Base-by-base conservation (phyloP, 78 protist species). In the slime mould (Dictyostelium discoideum) region DNA sequence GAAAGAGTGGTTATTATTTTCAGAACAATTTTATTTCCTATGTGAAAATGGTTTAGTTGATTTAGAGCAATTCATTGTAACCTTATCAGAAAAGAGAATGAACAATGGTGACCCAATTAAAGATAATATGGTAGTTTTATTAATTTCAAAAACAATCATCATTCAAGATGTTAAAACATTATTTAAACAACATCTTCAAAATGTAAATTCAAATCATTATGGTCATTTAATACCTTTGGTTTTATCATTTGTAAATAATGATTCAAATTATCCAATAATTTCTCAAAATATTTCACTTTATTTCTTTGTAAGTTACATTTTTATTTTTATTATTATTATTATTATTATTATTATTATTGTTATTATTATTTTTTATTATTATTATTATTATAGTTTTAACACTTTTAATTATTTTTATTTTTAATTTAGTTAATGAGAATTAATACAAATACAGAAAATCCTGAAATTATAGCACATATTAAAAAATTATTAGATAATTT, bases 1-100 rank as follows among this genome's bases (percentile, higher is more conserved):
- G 87, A 84, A 84, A 60, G 87, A 84, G 16, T 84, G 87, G 87
- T 16, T 84, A 37, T 26, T 39, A 24, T 84, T 84, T 84, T 32
- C 78, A 18, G 87, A 84, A 24, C 87, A 84, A 84, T 84, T 84
- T 46, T 84, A 29, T 84, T 13, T 3, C 20, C 40, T 84, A 20
- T 73, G 42, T 9, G 87, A 84, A 37, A 16, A 9, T 24, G 37
- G 20, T 22, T 46, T 60, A 6, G 24, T 84, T 11, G 87, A 84
- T 39, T 60, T 60, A 5, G 87, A 84, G 69, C 87, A 84, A 84
- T 84, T 60, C n/a, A 84, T 84, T 39, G 18, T 84, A 0, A 16
- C 26, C 3, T 18, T 84, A 11, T 29, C 73, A 18, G 57, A 84
- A 39, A 84, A 84, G 40, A 84, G 77, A 84, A 84, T 60, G 77